phyloP scores from a whole-genome alignment of 345 rosid genomes.

The Eucalyptus sp. region DNA sequence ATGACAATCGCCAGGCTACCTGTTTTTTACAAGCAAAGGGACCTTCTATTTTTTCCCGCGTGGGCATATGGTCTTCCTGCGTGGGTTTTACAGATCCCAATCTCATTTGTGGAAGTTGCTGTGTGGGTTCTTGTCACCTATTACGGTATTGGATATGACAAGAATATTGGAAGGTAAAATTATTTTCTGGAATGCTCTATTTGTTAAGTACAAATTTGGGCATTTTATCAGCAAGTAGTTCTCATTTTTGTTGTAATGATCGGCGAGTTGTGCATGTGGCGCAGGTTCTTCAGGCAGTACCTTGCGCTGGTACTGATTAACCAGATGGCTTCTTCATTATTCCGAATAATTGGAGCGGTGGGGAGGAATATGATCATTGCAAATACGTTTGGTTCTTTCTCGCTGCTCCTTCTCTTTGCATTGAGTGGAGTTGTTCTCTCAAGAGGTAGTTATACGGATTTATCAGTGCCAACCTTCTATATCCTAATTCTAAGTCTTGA shows the following conservation, averaged over 20 bases:
- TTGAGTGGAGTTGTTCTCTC: conserved; percentile 24
- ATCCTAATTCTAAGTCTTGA: background rate
- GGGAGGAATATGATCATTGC: conserved; percentile 40
- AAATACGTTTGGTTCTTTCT: conserved; percentile 31
- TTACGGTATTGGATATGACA: conserved; percentile 41
- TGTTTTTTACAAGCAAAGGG: conserved; percentile 64
- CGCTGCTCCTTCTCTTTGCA: conserved; percentile 17
- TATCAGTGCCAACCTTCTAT: background rate
- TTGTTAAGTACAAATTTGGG: background rate
- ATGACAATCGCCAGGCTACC: conserved; percentile 60
- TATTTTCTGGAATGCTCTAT: background rate
- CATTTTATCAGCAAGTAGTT: background rate
- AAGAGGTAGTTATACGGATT: background rate
- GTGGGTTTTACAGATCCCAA: conserved; percentile 37
- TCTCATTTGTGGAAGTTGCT: conserved; percentile 32
- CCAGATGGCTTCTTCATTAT: conserved; percentile 38
- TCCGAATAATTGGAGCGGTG: conserved; percentile 27
- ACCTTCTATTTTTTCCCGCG: conserved; percentile 43
- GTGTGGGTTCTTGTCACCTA: conserved; percentile 37
- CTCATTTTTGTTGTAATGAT: background rate
- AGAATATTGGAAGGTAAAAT: conserved; percentile 22
- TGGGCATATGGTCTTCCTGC: conserved; percentile 55
- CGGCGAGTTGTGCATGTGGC: background rate
- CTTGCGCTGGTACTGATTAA: conserved; percentile 11
- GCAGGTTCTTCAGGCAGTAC: conserved; percentile 34